Evolutionary conservation across 805 yeast species (phyloP), one percentile per base, ranked within the genome.

Genomic region (Starmerella potacharoeniae): DNA sequence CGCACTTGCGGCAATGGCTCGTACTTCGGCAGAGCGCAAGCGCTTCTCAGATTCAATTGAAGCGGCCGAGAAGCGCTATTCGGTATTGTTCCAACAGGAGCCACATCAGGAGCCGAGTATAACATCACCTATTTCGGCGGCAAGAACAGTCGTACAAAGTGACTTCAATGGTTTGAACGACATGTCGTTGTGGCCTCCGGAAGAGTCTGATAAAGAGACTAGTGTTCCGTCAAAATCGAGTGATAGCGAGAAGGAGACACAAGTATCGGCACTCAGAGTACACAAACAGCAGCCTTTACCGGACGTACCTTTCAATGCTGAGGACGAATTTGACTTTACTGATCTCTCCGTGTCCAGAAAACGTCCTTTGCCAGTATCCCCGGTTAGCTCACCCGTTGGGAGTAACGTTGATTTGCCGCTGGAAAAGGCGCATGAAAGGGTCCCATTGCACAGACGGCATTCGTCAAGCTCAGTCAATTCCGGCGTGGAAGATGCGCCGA

Each of bases 311-410:
- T 22, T 10, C 14, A 46, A 9, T 8, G 5, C 13, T n/a, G 13
- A 31, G 2, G 51, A 48, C 8, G 55, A 52, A 3, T 43, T 51
- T 14, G 54, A 51, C 34, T 42, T 51, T 34, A 48, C 34, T 3
- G 49, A 42, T 4, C 41, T 29, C 6, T 29, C 22, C 6, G 16
- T 22, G 17, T n/a, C 56, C 3, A 28, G 51, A 10, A 54, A 47
- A 40, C 48, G 54, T 1, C 51, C 54, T 16, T 44, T 52, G 29
- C 51, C 51, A 3, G n/a, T 40, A 4, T 47, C 55, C 5, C 52
- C 55, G 14, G 41, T 40, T 5, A 41, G 17, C 13, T 29, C 54
- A 16, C 49, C 58, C 5, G 37, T 43, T 6, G 22, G 28, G 1
- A 30, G 22, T 31, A 10, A 13, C 16, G 33, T 29, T 10, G 33